Evolutionary conservation across 306 rosid species (phyloP).

Genomic region (Urtica urens): DNA sequence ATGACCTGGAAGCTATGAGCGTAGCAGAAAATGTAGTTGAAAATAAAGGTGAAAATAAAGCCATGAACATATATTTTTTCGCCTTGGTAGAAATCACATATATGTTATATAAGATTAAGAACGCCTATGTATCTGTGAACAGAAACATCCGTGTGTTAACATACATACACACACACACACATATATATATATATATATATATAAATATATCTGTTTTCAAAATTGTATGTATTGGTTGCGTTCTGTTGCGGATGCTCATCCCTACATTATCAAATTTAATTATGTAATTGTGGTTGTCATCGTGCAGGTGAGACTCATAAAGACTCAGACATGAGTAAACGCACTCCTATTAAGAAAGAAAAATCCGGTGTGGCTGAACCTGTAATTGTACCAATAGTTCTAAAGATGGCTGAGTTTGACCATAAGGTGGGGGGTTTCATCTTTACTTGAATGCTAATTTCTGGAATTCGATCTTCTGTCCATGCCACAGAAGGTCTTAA

Average conservation of each 20-base stretch:
- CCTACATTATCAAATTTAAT: no score
- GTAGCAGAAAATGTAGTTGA: constrained; percentile 27
- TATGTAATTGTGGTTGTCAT: constrained; percentile 10
- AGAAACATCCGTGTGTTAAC: not conserved
- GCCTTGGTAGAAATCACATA: no score
- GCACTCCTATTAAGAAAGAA: constrained; percentile 32
- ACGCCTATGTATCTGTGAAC: no score
- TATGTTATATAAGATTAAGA: no score
- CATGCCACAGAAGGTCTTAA: no score
- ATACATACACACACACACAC: no score
- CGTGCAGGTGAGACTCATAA: constrained; percentile 42
- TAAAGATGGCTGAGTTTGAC: constrained; percentile 95
- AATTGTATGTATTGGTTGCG: no score
- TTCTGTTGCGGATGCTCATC: no score
- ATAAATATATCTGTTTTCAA: no score
- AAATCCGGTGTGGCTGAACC: constrained; percentile 77
- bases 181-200: no score
- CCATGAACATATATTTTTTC: no score
- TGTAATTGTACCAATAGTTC: constrained; percentile 70
- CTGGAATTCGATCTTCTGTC: no score
- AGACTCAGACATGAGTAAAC: constrained; percentile 30
- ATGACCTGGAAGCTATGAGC: constrained; percentile 29
- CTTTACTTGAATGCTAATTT: not conserved
- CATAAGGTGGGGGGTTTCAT: constrained; percentile 53
- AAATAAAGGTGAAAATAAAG: constrained; percentile 49